Percentiles rank a stretch among this genome's conserved stretches.
Conservation (phyloP, 140 eudicot genomes). For the Oenanthe javanica region DNA sequence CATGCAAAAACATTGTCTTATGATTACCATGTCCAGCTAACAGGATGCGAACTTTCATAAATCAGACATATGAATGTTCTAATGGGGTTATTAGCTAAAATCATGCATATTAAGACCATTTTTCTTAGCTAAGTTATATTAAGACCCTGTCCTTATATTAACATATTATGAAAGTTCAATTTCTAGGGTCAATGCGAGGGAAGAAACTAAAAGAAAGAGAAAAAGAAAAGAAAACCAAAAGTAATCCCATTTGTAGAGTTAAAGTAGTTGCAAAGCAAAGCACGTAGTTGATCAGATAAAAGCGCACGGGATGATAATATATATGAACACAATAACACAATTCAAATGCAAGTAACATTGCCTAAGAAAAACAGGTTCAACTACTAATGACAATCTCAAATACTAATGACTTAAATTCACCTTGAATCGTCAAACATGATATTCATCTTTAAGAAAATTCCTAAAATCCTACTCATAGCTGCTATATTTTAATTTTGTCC, state of each 20-base stretch:
- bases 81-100: background rate
- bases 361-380: background rate
- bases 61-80: background rate
- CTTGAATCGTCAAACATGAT: background rate
- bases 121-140: background rate
- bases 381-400: background rate
- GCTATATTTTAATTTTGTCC: background rate
- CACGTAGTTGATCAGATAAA: background rate
- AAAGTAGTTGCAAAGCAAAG: background rate
- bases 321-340: background rate
- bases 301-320: background rate
- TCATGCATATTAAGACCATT: background rate
- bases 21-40: background rate
- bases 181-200: background rate
- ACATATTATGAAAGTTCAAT: background rate
- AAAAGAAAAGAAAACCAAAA: background rate
- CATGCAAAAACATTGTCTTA: background rate
- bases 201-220: too few relatives aligned
- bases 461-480: background rate
- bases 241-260: background rate
- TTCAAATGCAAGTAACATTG: background rate
- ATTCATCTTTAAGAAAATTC: background rate
- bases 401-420: background rate
- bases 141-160: background rate
- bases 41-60: background rate